Conservation (phyloP, 805 yeast genomes). For the Starmerella asiatica region DNA sequence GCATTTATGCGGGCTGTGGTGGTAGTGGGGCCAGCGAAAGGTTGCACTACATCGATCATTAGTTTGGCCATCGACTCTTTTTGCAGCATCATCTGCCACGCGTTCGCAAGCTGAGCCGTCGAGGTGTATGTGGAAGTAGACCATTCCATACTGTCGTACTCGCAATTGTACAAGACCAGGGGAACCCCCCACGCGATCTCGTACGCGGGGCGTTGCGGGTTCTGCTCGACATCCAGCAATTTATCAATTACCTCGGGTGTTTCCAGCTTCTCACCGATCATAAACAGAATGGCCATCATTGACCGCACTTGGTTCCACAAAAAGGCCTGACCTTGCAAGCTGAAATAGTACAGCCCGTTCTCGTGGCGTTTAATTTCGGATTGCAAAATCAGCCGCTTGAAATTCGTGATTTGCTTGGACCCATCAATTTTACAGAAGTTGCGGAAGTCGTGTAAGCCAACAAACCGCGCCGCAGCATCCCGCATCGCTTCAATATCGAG, state of each 20-base stretch:
- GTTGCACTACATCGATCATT: slow-evolving; percentile 31
- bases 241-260: slow-evolving; percentile 41
- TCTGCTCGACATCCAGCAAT: slow-evolving; percentile 42
- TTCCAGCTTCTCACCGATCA: slow-evolving; percentile 71
- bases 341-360: slow-evolving; percentile 43
- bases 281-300: slow-evolving; percentile 72
- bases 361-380: slow-evolving; percentile 33
- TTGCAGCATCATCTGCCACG: slow-evolving; percentile 43
- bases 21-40: slow-evolving; percentile 8
- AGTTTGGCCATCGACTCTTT: slow-evolving; percentile 42
- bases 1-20: slow-evolving; percentile 28
- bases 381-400: slow-evolving; percentile 45
- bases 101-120: slow-evolving; percentile 26
- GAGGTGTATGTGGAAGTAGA: slow-evolving; percentile 16
- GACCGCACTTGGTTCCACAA: slow-evolving; percentile 97
- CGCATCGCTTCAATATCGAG: slow-evolving; percentile 57
- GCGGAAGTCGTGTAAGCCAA: slow-evolving; percentile 80
- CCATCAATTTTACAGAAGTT: slow-evolving; percentile 93
- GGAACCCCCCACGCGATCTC: slow-evolving; percentile 89
- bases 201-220: slow-evolving; percentile 61
- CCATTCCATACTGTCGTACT: slow-evolving; percentile 60
- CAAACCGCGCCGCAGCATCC: slow-evolving; percentile 45
- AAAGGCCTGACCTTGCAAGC: slow-evolving; percentile 77
- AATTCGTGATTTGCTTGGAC: slow-evolving; percentile 78
- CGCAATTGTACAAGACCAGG: slow-evolving; percentile 72